Base-by-base conservation (phyloP, 106 monocot species). In the Acorus gramineus region DNA sequence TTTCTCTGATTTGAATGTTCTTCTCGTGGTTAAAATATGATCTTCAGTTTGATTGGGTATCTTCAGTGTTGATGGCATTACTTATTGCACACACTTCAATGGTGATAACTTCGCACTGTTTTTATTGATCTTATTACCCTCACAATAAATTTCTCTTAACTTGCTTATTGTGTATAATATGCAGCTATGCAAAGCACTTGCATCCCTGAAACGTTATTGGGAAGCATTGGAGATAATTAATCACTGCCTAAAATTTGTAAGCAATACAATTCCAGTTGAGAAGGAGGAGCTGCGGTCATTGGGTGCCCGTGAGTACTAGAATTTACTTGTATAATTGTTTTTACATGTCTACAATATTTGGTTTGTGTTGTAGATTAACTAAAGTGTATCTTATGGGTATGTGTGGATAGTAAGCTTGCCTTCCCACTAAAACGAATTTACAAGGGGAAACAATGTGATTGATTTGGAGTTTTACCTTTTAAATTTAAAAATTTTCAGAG, bases 181-280 rank as follows among this genome's bases (percentile, higher is more conserved):
- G 50, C 65, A 93, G 93, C 77, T 96, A 8, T 96, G 90, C 72
- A 83, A 79, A 70, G 80, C 90, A 44, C 51, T 96, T 64, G 70
- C 68, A 52, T 73, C 78, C 14, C 54, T 96, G 63, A 82, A 65
- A 8, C 76, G 76, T 75, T 83, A 92, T 64, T 77, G 72, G 65
- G 87, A 98, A 69, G 81, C 83, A 42, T 50, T 92, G 14, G 83
- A 89, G 70, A 75, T 98, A 52, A 84, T 98, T 62, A 85, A 83
- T 67, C 57, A 54, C 7, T 63, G 78, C 47, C 61, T 84, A 52
- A 83, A 66, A 68, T 65, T 84, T 49, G 71, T 77, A 59, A 63
- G 64, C 62, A 78, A 73, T 44, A 68, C 28, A 42, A 47, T 98
- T 50, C 57, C 88, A 68, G 8, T 4, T 58, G 85, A 84, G 69